Conservation (phyloP, 2,329 filamentous ascomycete genomes). For the Leptographium galeiforme region DNA sequence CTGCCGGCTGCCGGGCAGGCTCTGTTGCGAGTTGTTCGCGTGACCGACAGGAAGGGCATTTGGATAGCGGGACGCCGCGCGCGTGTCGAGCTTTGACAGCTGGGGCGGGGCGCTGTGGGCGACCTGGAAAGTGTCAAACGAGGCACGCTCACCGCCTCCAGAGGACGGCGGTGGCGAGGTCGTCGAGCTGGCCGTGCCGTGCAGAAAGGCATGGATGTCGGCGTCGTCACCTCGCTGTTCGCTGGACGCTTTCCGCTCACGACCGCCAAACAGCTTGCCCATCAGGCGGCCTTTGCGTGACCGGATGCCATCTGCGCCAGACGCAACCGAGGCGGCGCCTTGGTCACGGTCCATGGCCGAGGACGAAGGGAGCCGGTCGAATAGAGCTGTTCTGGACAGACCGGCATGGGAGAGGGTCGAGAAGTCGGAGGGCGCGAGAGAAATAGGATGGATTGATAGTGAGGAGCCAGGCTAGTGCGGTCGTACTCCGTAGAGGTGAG, state of each 20-base stretch:
- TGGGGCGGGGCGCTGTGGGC: slow-evolving; percentile 36
- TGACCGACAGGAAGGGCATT: slow-evolving; percentile 34
- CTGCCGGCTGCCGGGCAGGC: slow-evolving; percentile 28
- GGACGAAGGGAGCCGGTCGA: neutral
- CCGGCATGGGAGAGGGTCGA: neutral
- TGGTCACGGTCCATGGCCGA: slow-evolving; percentile 9
- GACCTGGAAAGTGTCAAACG: slow-evolving; percentile 45
- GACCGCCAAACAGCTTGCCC: slow-evolving; percentile 44
- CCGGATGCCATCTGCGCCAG: slow-evolving; percentile 6
- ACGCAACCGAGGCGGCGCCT: slow-evolving; percentile 3
- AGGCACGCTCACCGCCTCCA: neutral
- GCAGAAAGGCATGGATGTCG: slow-evolving; percentile 47
- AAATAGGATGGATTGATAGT: too few relatives aligned
- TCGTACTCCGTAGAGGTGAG: too few relatives aligned
- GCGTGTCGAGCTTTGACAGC: slow-evolving; percentile 39
- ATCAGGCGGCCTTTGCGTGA: slow-evolving; percentile 44
- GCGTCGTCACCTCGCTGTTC: slow-evolving; percentile 23
- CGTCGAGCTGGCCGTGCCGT: slow-evolving; percentile 26
- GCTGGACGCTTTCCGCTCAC: slow-evolving; percentile 22
- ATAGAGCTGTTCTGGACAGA: neutral
- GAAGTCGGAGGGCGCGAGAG: too few relatives aligned
- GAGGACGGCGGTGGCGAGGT: slow-evolving; percentile 1
- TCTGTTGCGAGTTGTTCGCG: slow-evolving; percentile 26
- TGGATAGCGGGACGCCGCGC: slow-evolving; percentile 40
- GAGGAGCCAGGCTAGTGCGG: too few relatives aligned